Percentiles rank a stretch among this genome's conserved stretches.
Evolutionary conservation across 352 stramenopile species (phyloP).

Genomic region (Phytophthora rubi): DNA sequence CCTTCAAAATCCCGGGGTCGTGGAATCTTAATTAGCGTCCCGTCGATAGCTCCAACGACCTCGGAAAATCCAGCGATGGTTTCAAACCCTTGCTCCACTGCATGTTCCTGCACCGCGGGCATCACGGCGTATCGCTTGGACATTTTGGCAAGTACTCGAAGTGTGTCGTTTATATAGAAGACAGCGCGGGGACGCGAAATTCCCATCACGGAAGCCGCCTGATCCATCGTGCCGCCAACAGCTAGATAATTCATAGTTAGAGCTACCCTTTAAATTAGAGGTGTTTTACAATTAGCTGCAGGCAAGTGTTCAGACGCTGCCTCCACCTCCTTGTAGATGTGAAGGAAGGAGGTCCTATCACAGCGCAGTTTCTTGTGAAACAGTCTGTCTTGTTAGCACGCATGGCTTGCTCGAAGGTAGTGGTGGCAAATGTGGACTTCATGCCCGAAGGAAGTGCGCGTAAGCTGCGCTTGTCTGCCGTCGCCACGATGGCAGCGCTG

Average conservation of each 20-base stretch:
- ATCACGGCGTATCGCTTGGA: not conserved
- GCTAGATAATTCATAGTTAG: not conserved
- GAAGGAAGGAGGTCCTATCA: constrained; percentile 3
- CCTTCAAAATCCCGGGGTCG: constrained; percentile 1
- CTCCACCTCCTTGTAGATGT: constrained; percentile 1
- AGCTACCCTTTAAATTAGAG: not conserved
- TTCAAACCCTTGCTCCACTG: not conserved
- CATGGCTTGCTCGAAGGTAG: constrained; percentile 4
- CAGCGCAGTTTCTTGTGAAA: constrained; percentile 1
- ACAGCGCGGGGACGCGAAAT: not conserved
- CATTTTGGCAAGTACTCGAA: not conserved
- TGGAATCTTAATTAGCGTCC: constrained; percentile 1
- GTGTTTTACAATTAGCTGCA: not conserved
- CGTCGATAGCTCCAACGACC: constrained; percentile 1
- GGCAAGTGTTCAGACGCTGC: not conserved
- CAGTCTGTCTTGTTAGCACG: not conserved
- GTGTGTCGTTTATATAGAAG: not conserved
- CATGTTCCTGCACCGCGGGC: not conserved
- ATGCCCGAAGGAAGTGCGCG: not conserved
- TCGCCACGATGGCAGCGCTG: constrained; percentile 3
- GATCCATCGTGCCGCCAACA: not conserved
- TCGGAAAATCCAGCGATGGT: not conserved
- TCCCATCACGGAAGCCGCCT: not conserved
- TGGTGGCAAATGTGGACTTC: constrained; percentile 1
- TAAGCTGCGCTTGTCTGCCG: not conserved